Evolutionary conservation across 768 basidiomycete genomes (phyloP).

Genomic region (Dioszegia aurantiaca): DNA sequence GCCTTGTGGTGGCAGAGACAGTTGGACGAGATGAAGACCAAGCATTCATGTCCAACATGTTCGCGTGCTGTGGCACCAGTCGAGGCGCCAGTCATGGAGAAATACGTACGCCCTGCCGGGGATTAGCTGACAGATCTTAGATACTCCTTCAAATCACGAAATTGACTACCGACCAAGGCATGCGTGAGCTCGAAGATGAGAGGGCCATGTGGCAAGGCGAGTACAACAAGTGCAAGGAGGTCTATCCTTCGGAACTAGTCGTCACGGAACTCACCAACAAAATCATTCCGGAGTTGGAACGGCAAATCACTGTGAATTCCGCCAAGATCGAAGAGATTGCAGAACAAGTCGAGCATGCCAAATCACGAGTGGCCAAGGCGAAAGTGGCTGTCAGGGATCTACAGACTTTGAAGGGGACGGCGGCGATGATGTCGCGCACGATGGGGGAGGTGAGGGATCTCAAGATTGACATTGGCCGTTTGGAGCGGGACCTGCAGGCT

Average conservation of each 20-base stretch:
- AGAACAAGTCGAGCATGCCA: constrained; percentile 63
- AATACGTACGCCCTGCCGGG: constrained; percentile 57
- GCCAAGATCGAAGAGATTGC: constrained; percentile 59
- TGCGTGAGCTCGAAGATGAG: constrained; percentile 56
- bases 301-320: constrained; percentile 60
- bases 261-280: constrained; percentile 62
- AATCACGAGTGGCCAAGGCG: constrained; percentile 58
- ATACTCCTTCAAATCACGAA: constrained; percentile 64
- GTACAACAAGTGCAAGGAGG: constrained; percentile 59
- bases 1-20: constrained; percentile 28
- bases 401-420: constrained; percentile 58
- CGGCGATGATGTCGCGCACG: constrained; percentile 42
- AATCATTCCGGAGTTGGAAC: constrained; percentile 62
- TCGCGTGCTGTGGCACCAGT: constrained; percentile 61
- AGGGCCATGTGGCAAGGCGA: constrained; percentile 64
- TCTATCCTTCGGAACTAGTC: constrained; percentile 58
- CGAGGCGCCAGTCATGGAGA: constrained; percentile 65
- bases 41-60: constrained; percentile 73
- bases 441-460: constrained; percentile 54
- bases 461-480: constrained; percentile 60
- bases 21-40: constrained; percentile 53
- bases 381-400: constrained; percentile 58
- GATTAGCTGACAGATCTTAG: constrained; percentile 53
- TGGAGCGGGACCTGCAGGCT: constrained; percentile 68
- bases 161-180: constrained; percentile 55